Base-by-base conservation (phyloP, 2,329 filamentous ascomycete species). In the Lasiodiplodia sp. region DNA sequence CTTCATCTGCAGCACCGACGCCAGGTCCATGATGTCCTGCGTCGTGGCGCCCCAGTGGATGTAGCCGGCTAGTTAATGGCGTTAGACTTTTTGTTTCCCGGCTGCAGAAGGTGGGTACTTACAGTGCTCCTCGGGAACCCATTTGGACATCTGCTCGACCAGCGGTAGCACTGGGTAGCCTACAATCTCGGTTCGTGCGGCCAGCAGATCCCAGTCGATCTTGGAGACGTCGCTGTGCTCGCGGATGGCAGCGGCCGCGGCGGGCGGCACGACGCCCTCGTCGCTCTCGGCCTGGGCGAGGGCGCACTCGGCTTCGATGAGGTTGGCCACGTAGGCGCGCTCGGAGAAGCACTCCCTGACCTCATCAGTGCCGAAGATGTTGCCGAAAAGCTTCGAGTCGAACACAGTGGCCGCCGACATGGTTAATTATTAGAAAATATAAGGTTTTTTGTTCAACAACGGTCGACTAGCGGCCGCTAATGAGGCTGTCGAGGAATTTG, bases 41-140 rank as follows among this genome's bases (percentile, higher is more conserved):
- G 86, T 88, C 0, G 86, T 88, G 1, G 86, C 85, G 10, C 86
- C 86, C 86, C 86, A 87, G 72, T 88, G 86, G 12, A 88, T 82
- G 71, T 86, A 87, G 69, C 81, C 63, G 34, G 63, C 63, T 66
- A 49, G 7, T 25, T 23, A 11, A 10, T 14, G n/a, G 40, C 16
- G 72, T 74, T 28, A 72, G 75, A n/a, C 75, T 74, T 25, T 23
- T n/a, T 31, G n/a, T 57, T 23, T n/a, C 2, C n/a, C n/a, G n/a
- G n/a, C n/a, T n/a, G n/a, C n/a, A n/a, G n/a, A n/a, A n/a, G n/a
- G n/a, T n/a, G n/a, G n/a, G n/a, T 16, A 14, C 63, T 38, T 71
- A 34, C 77, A 77, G 18, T 74, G 76, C 73, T 77, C 77, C 2
- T 80, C 77, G 4, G 78, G 76, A 21, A 77, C 76, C 47, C 74